phyloP scores from a whole-genome alignment of 805 yeast species.

The Pichia eremophila region DNA sequence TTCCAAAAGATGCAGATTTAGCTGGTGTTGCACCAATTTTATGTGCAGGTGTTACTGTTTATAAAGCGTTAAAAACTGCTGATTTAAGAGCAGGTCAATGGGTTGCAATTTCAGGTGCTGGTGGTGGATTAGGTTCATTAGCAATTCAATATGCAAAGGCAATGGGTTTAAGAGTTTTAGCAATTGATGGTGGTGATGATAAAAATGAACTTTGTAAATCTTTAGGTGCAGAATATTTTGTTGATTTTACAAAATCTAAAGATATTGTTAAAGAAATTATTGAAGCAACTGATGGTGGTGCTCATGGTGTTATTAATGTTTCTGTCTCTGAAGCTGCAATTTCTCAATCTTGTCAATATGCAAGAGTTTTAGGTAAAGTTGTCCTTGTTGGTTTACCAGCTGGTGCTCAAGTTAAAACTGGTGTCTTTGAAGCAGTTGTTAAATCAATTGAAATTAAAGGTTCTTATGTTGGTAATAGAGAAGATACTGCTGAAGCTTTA shows the following conservation, averaged over 20 bases:
- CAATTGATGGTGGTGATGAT: slow-evolving; percentile 67
- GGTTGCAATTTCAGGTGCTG: slow-evolving; percentile 72
- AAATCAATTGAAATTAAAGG: slow-evolving; percentile 66
- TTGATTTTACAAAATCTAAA: slow-evolving; percentile 41
- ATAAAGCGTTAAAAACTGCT: slow-evolving; percentile 82
- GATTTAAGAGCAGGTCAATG: slow-evolving; percentile 63
- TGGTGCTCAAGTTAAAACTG: slow-evolving; percentile 60
- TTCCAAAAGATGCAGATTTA: slow-evolving; percentile 63
- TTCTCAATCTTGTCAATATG: slow-evolving; percentile 48
- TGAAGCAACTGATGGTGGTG: slow-evolving; percentile 40
- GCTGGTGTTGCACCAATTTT: slow-evolving; percentile 73
- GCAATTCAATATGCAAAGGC: slow-evolving; percentile 71
- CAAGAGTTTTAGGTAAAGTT: slow-evolving; percentile 51
- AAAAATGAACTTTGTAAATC: slow-evolving; percentile 43
- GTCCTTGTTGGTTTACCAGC: slow-evolving; percentile 69
- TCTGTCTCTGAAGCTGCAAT: slow-evolving; percentile 47
- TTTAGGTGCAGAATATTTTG: slow-evolving; percentile 55
- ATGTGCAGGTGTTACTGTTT: slow-evolving; percentile 87
- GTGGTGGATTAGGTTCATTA: slow-evolving; percentile 72
- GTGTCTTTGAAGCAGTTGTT: slow-evolving; percentile 66
- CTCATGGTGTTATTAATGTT: slow-evolving; percentile 61
- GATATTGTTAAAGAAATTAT: slow-evolving; percentile 34
- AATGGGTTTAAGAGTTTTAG: slow-evolving; percentile 64
- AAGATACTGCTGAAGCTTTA: slow-evolving; percentile 71
- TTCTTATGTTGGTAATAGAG: slow-evolving; percentile 84